phyloP scores from a whole-genome alignment of 176 grass and related monocot genomes.

The Saccharum spontaneum region DNA sequence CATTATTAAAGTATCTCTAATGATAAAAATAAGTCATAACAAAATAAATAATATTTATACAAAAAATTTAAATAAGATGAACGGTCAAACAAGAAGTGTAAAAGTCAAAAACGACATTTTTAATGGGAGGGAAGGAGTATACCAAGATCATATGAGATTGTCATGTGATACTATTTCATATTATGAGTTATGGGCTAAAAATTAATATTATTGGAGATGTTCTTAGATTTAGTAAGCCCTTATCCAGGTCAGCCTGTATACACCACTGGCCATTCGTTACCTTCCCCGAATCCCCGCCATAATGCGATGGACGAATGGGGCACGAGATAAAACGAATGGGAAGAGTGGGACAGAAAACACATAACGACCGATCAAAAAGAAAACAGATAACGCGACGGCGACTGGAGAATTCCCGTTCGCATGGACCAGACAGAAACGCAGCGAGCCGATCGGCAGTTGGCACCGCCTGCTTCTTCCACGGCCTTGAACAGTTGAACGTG shows the following conservation, averaged over 20 bases:
- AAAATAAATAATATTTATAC: too few relatives aligned
- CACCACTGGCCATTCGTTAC: neutral
- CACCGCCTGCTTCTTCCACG: neutral
- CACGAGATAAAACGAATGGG: neutral
- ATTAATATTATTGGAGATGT: too few relatives aligned
- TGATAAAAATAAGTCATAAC: too few relatives aligned
- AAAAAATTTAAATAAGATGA: too few relatives aligned
- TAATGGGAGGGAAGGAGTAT: too few relatives aligned
- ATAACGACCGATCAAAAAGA: neutral
- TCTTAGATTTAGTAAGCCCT: too few relatives aligned
- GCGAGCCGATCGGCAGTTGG: neutral
- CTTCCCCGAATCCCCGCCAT: neutral
- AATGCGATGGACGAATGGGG: neutral
- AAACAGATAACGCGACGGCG: neutral
- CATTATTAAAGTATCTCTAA: too few relatives aligned
- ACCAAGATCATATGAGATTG: too few relatives aligned
- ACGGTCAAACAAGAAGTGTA: too few relatives aligned
- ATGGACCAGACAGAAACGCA: neutral
- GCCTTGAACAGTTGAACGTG: neutral
- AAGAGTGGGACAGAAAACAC: neutral
- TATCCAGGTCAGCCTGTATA: neutral
- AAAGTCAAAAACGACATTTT: too few relatives aligned
- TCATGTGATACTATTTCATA: too few relatives aligned
- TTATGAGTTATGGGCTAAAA: too few relatives aligned
- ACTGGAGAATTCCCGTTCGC: neutral